A percentile compares a stretch with the other conserved stretches of the same genome.
Evolutionary conservation across 139 green algal species (phyloP).

Genomic region (Chlamydomonas incerta): DNA sequence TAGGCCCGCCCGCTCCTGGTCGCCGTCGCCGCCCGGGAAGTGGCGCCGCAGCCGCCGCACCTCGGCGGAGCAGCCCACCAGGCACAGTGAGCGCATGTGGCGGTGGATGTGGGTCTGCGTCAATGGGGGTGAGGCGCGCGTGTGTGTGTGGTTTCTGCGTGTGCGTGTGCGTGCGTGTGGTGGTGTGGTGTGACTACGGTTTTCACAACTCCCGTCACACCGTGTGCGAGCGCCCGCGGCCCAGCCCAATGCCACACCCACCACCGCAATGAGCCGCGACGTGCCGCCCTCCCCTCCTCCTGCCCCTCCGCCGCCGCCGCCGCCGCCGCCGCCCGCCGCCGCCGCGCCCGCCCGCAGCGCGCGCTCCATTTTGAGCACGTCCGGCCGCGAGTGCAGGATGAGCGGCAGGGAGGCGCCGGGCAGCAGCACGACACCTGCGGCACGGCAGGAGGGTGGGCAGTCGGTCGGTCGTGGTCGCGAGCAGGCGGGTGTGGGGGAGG

Average conservation of each 20-base stretch:
- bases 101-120: conserved; percentile 2
- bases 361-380: conserved; percentile 35
- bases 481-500: no score
- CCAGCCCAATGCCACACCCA: neutral
- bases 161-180: no score
- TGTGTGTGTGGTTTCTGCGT: no score
- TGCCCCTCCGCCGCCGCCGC: neutral
- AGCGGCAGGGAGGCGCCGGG: conserved; percentile 17
- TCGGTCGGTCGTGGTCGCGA: no score
- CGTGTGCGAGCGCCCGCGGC: no score
- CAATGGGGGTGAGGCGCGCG: no score
- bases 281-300: neutral
- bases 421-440: conserved; percentile 30
- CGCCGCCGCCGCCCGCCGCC: neutral
- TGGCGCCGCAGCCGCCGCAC: conserved; percentile 14
- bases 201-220: no score
- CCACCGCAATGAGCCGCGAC: conserved; percentile 24
- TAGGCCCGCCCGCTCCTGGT: neutral
- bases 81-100: neutral
- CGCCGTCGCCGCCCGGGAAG: neutral
- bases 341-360: neutral
- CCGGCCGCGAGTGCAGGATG: conserved; percentile 7
- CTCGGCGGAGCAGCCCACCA: conserved; percentile 33
- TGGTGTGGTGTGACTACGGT: no score
- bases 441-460: no score